Base-by-base conservation (phyloP, 371 early-diverging fungal genomes). In the Apophysomyces ossiformis region DNA sequence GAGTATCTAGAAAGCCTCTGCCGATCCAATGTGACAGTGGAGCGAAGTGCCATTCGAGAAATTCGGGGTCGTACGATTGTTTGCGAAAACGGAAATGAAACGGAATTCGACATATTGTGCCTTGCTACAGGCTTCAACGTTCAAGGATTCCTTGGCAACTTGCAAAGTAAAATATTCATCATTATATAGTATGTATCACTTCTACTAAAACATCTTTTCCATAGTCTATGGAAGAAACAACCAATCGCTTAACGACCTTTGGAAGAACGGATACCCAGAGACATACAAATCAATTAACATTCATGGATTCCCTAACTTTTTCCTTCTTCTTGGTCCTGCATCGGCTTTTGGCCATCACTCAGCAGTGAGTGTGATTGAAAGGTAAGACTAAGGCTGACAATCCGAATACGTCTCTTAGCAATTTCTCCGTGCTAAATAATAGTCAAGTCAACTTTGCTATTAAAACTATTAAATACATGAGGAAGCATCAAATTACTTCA, bases 311-410 rank as follows among this genome's bases (percentile, higher is more conserved):
- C 74, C 73, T 32, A 75, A 80, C 66, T 58, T 75, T n/a, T 78
- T 76, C 59, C 15, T 69, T 21, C 26, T 73, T 21, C 63, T 75
- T 36, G 75, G 81, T 6, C 77, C 79, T 11, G 67, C 66, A 56
- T 43, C 71, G 6, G 71, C 62, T 7, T 66, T 78, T 2, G 83
- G 78, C 4, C 77, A 79, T 46, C 60, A 60, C 7, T 70, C 71
- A 38, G 75, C 78, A 8, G 58, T 82, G 3, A 63, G 63, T 15
- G 76, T 75, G 68, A 68, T 72, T 57, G 85, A 75, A 61, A 43
- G 58, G 75, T 75, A 75, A 61, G 60, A 16, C 1, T 4, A n/a
- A n/a, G 6, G n/a, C 32, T 26, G 13, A 5, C 13, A 26, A 26
- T 26, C 2, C 2, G 32, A 26, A 26, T 2, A 21, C 26, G 11